phyloP scores from a whole-genome alignment of 352 stramenopile genomes.

The Stramenopiles sp. region DNA sequence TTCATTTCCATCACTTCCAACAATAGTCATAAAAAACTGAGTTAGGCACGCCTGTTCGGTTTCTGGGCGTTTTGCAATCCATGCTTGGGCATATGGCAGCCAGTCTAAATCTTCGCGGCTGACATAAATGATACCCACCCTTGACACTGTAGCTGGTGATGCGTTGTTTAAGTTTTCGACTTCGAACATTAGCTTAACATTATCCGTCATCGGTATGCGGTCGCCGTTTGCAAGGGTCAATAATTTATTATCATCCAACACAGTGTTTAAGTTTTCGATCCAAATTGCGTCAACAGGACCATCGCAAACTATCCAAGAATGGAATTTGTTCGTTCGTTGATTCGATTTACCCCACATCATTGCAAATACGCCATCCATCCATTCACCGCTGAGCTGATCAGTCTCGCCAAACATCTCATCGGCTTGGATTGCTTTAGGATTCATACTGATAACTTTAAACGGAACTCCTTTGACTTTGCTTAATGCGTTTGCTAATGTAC shows the following conservation, averaged over 20 bases:
- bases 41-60: conserved; percentile 61
- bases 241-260: conserved; percentile 94
- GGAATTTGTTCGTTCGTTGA: conserved; percentile 89
- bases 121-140: conserved; percentile 92
- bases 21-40: conserved; percentile 10
- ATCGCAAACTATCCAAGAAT: conserved; percentile 94
- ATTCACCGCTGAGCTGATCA: conserved; percentile 83
- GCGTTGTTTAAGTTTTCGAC: conserved; percentile 89
- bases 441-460: conserved; percentile 75
- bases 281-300: conserved; percentile 91
- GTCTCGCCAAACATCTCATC: conserved; percentile 96
- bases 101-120: conserved; percentile 92
- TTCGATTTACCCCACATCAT: conserved; percentile 97
- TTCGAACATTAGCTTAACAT: conserved; percentile 91
- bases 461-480: conserved; percentile 68
- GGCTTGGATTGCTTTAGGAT: conserved; percentile 88
- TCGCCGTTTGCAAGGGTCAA: conserved; percentile 88
- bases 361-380: conserved; percentile 90
- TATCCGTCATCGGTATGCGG: conserved; percentile 92
- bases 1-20: neutral
- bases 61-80: conserved; percentile 63
- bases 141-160: conserved; percentile 83
- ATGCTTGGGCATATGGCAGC: conserved; percentile 82
- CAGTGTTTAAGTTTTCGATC: conserved; percentile 95
- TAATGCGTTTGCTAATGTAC: conserved; percentile 73